phyloP scores from a whole-genome alignment of 2,329 filamentous ascomycete species.

The Pyricularia sp. region DNA sequence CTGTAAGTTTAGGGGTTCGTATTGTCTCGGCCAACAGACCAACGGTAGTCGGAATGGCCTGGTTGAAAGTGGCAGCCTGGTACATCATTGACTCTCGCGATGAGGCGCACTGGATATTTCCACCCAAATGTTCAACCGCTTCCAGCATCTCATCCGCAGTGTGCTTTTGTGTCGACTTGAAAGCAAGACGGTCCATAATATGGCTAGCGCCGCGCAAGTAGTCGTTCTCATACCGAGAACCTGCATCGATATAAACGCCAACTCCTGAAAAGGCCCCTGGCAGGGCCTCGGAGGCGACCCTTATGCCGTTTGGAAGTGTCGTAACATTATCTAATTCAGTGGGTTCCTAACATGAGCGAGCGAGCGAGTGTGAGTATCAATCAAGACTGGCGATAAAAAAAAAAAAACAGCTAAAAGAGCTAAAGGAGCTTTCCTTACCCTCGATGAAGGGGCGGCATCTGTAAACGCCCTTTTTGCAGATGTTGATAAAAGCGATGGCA shows the following conservation, averaged over 20 bases:
- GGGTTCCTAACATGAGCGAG: constrained; percentile 46
- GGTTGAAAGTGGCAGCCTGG: constrained; percentile 95
- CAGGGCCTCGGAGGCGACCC: constrained; percentile 86
- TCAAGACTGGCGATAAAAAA: background rate
- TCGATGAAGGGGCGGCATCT: constrained; percentile 4
- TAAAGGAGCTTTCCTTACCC: background rate
- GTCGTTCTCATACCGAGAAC: constrained; percentile 83
- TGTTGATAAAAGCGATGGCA: background rate
- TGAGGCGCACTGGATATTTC: constrained; percentile 93
- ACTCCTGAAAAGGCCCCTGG: constrained; percentile 91
- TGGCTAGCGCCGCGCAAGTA: constrained; percentile 82
- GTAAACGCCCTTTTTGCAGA: constrained; percentile 1
- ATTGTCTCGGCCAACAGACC: constrained; percentile 88
- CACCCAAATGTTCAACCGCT: constrained; percentile 73
- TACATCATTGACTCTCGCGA: constrained; percentile 97
- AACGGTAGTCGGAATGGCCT: constrained; percentile 69
- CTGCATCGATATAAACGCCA: constrained; percentile 89
- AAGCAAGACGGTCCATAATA: constrained; percentile 89
- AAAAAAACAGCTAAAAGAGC: background rate
- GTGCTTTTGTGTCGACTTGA: constrained; percentile 69
- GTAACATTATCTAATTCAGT: constrained; percentile 80
- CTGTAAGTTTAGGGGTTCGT: constrained; percentile 68
- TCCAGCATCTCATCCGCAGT: constrained; percentile 78
- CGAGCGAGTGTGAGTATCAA: background rate
- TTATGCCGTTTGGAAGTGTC: constrained; percentile 79